Evolutionary conservation across 75 land plant genomes (phyloP).

Genomic region (Sequoiadendron giganteum): DNA sequence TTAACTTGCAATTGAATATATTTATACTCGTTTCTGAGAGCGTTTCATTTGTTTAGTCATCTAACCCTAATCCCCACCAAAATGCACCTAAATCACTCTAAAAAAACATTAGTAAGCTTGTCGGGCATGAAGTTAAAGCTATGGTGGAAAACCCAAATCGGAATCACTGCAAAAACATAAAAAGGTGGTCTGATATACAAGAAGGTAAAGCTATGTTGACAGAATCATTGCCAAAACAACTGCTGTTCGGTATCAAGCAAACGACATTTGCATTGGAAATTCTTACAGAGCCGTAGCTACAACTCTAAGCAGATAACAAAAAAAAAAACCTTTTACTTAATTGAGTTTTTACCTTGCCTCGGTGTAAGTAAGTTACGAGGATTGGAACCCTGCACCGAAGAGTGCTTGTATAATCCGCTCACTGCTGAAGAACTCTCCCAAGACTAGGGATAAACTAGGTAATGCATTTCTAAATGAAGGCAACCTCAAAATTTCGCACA

Average conservation of each 20-base stretch:
- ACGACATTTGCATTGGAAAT: background rate
- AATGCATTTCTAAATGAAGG: too few relatives aligned
- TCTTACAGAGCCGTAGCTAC: background rate
- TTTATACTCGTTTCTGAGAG: too few relatives aligned
- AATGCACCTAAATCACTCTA: too few relatives aligned
- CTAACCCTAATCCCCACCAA: background rate
- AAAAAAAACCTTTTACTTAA: too few relatives aligned
- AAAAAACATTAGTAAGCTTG: too few relatives aligned
- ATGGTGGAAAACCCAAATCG: too few relatives aligned
- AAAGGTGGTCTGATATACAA: background rate
- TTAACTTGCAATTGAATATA: background rate
- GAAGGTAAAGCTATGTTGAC: too few relatives aligned
- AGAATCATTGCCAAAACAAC: background rate
- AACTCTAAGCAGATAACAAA: background rate
- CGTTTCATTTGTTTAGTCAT: too few relatives aligned
- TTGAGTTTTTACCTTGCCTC: background rate
- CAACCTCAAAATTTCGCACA: too few relatives aligned
- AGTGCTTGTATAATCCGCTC: background rate
- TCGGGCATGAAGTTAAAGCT: too few relatives aligned
- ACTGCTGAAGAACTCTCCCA: background rate
- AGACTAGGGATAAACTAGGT: background rate
- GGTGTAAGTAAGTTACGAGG: background rate
- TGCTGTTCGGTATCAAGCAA: background rate
- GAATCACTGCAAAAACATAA: background rate
- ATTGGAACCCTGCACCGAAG: background rate